Evolutionary conservation across 2,329 filamentous ascomycete species (phyloP), one percentile per base, ranked within the genome.

Genomic region (Grosmannia huntii): DNA sequence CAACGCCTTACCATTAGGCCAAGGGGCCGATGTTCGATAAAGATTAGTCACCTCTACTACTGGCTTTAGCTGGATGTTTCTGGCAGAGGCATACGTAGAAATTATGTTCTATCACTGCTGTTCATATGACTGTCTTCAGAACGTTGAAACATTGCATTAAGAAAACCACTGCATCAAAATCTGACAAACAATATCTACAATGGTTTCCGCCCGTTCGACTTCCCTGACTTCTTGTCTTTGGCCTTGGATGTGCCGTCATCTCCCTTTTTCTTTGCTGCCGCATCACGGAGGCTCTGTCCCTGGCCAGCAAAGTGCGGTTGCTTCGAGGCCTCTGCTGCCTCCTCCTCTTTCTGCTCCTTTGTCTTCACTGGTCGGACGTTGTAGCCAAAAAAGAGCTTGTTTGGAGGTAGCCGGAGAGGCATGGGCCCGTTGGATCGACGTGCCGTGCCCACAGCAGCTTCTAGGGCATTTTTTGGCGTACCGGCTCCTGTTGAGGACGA

Each of bases 311-410:
- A 96, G 64, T 84, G 83, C n/a, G 86, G 86, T 63, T 83, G 82
- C 60, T 79, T 77, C 4, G 80, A 77, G n/a, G 83, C 77, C 61
- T 83, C 80, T 44, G 83, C 80, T 41, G 83, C 79, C 60, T 86
- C 83, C 60, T 84, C 78, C 56, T 83, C 81, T 68, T 83, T 84
- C 59, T 89, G 83, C 41, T 83, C 86, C 59, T 86, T 83, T 10
- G 88, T 89, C 75, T 90, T 91, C 49, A 95, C 78, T 0, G 92
- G 92, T 70, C 87, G 95, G 68, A 96, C 81, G 67, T 95, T 87
- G 67, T 97, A 99, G 3, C 94, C 94, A 63, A 99, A 95, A 76
- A 99, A 99, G 5, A 99, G 78, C 72, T 96, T 95, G 66, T 94
- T 94, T 0, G 88, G 86, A 0, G 89, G 82, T 56, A 99, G 71